These are phyloP conservation scores for Salix koriyanagi DNA, from an alignment of 345 rosid genomes.

Conservation along the genomic window DNA sequence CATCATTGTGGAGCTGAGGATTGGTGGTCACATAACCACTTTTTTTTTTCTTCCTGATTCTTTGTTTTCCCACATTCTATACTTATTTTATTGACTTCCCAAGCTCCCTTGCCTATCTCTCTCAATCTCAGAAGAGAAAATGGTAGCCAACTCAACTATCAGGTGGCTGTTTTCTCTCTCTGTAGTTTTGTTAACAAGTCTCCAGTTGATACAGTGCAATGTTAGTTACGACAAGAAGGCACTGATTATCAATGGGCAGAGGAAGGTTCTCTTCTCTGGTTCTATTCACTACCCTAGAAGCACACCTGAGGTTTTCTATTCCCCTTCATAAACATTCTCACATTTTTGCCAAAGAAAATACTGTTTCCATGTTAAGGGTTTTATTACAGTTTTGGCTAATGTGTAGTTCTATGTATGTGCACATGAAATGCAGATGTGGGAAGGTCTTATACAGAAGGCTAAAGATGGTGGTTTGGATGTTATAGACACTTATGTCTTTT, in stretches of 20 bases:
- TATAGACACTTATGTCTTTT: conserved; percentile 29
- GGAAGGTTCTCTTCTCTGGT: conserved; percentile 59
- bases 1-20: not conserved
- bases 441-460: conserved; percentile 27
- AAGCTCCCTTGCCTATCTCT: conserved; percentile 3
- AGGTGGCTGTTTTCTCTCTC: conserved; percentile 25
- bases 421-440: conserved; percentile 29
- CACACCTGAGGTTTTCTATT: conserved; percentile 39
- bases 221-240: conserved; percentile 53
- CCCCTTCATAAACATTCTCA: not conserved
- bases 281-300: conserved; percentile 80
- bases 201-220: conserved; percentile 23
- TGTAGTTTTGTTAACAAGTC: conserved; percentile 18
- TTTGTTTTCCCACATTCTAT: conserved; percentile 18
- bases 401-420: not conserved
- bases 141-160: conserved; percentile 37
- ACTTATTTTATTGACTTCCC: conserved; percentile 1
- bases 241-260: conserved; percentile 48
- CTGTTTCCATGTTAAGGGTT: not conserved
- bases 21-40: not conserved
- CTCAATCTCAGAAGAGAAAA: conserved; percentile 1
- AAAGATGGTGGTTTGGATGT: conserved; percentile 29
- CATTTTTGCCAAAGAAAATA: conserved; percentile 7
- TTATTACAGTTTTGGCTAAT: not conserved
- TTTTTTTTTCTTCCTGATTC: conserved; percentile 5